Evolutionary conservation across 208 protist genomes (phyloP), one percentile per base, ranked within the genome.

Genomic region (Novymonas esmeraldas): DNA sequence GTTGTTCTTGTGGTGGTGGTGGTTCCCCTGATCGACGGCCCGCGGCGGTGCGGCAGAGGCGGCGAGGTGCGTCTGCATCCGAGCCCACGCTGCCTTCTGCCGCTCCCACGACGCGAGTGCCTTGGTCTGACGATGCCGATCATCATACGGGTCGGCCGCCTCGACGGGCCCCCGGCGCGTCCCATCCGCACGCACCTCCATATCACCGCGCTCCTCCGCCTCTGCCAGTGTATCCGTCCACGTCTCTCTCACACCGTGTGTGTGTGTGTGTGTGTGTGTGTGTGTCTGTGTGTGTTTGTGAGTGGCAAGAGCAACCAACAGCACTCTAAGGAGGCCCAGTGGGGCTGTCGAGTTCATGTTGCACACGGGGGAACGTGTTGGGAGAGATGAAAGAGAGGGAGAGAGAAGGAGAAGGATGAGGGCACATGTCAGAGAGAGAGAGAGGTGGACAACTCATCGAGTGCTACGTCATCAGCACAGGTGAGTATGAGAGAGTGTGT

Each of bases 61-160:
- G 31, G 59, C 18, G 58, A 80, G 68, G 59, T 70, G 62, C 10
- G 44, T 33, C 44, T 75, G 67, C 74, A 80, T 75, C 38, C 49
- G 68, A 14, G 69, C 70, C 87, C 90, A 95, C n/a, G 81, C 79
- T 10, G 48, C 50, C 56, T 83, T 64, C 64, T 95, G 90, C 26
- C 73, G 70, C 54, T 93, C 87, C 81, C 82, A 95, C 34, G 42
- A 59, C 28, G 55, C 69, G 2, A 95, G 61, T 11, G 87, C 85
- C 56, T 94, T 94, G 18, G 58, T 14, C 63, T 95, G 84, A 10
- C 90, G 76, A 33, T 92, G 50, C 22, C 82, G 79, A 3, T 75
- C 48, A 52, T 93, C 84, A 36, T 80, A 85, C 0, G 29, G 52
- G 41, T 87, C 76, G 3, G 22, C 45, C 22, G 16, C 22, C 20